Conservation (phyloP, 352 stramenopile genomes). For the Pythium oligandrum region DNA sequence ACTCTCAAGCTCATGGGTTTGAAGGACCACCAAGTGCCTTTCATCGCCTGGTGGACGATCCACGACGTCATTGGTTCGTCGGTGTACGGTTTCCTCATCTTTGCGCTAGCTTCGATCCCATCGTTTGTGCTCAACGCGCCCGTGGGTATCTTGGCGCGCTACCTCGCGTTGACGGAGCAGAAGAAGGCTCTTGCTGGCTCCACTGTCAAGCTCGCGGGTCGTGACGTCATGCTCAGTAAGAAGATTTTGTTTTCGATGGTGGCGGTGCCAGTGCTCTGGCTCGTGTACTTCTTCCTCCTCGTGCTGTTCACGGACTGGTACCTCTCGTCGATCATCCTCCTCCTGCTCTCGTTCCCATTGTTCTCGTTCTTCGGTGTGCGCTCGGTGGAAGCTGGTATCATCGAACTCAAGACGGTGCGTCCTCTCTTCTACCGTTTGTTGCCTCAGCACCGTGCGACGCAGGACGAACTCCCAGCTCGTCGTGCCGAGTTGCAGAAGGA, state of each 20-base stretch:
- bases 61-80: constrained; percentile 88
- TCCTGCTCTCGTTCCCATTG: constrained; percentile 78
- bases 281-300: constrained; percentile 82
- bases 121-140: constrained; percentile 90
- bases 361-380: constrained; percentile 88
- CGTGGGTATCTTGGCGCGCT: constrained; percentile 83
- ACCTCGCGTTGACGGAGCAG: constrained; percentile 65
- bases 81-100: constrained; percentile 78
- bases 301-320: constrained; percentile 83
- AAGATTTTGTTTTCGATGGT: constrained; percentile 93
- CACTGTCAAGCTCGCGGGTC: constrained; percentile 89
- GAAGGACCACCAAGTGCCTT: constrained; percentile 88
- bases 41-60: constrained; percentile 85
- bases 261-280: constrained; percentile 83
- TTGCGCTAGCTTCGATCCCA: constrained; percentile 87
- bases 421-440: constrained; percentile 79
- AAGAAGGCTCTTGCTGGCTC: constrained; percentile 83
- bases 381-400: constrained; percentile 83
- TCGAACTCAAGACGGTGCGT: constrained; percentile 82
- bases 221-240: constrained; percentile 90
- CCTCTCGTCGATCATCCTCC: constrained; percentile 75
- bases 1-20: constrained; percentile 85
- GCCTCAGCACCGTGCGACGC: constrained; percentile 69
- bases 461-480: constrained; percentile 69
- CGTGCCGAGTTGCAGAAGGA: constrained; percentile 69